Evolutionary conservation across 495 filamentous ascomycete genomes (phyloP), one percentile per base, ranked within the genome.

Genomic region (Cercophora samala): DNA sequence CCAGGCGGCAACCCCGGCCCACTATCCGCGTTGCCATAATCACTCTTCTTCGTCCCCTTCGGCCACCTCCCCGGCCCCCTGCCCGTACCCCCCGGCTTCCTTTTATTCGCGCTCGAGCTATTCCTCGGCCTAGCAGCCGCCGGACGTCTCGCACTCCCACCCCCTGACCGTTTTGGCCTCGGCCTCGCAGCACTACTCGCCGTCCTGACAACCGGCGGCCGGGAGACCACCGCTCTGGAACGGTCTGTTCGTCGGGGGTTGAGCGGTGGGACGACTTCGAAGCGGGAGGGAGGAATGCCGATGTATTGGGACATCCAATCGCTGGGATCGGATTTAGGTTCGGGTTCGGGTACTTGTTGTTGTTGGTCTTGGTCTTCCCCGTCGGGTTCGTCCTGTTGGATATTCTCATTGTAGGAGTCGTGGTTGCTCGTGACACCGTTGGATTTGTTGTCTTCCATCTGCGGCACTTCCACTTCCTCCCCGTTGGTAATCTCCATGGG

Each of bases 251-350:
- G 64, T 24, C 78, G 64, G 65, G 77, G 64, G 24, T 73, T 75
- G 23, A 93, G 80, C 3, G 90, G 90, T 51, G 93, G 93, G 72
- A 90, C 94, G 58, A 96, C 87, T 71, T 96, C 90, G 76, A 95
- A 97, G 66, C 93, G 85, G 37, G 84, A 89, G 1, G 90, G 84
- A 0, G 93, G 91, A 60, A 97, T 93, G 52, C 81, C 79, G 5
- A 75, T 74, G 66, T 84, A 84, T 19, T 75, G 69, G 22, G 69
- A 67, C 22, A 68, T 75, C 82, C 82, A 84, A 56, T 69, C 70
- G 17, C 73, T 69, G 9, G 65, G 25, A 15, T 72, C 70, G 5
- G 25, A n/a, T 25, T 17, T 52, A 4, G 66, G 29, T 5, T 59
- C 22, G 53, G 24, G 21, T 21, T 61, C 18, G 53, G 24, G 21